A percentile compares a stretch with the other conserved stretches of the same genome.
Conservation (phyloP, 768 basidiomycete genomes). For the Astraeus odoratus region DNA sequence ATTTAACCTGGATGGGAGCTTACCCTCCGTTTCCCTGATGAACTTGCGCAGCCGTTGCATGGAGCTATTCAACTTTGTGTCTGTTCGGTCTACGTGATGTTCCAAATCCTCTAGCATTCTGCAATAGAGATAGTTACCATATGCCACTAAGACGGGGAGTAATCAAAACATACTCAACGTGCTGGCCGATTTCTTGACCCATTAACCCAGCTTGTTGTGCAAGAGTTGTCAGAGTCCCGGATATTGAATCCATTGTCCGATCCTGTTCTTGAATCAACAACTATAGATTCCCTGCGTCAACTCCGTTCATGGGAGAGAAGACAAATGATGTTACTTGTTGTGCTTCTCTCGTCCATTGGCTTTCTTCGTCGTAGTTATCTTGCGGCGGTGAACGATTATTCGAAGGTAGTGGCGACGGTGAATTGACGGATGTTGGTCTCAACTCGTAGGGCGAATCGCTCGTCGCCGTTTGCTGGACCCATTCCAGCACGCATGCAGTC, state of each 20-base stretch:
- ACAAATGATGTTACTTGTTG: constrained; percentile 57
- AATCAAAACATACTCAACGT: constrained; percentile 65
- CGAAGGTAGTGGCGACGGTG: constrained; percentile 10
- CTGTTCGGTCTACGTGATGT: constrained; percentile 61
- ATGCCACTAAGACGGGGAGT: not conserved
- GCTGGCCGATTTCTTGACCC: constrained; percentile 87
- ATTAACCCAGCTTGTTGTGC: constrained; percentile 91
- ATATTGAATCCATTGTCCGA: constrained; percentile 78
- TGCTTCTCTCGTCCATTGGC: constrained; percentile 79
- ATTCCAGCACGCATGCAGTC: not conserved
- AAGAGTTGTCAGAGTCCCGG: constrained; percentile 77
- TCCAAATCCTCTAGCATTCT: constrained; percentile 83
- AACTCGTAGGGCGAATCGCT: constrained; percentile 11
- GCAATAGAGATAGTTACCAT: constrained; percentile 1
- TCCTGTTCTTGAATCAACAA: constrained; percentile 88
- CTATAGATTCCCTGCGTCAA: constrained; percentile 31
- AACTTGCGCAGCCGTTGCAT: constrained; percentile 72
- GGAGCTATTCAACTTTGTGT: constrained; percentile 56
- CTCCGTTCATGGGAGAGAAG: not conserved
- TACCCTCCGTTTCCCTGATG: constrained; percentile 77
- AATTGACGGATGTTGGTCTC: constrained; percentile 12
- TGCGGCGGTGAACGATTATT: constrained; percentile 8
- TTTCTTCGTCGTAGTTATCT: constrained; percentile 55
- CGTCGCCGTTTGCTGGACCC: not conserved
- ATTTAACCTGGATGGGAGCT: constrained; percentile 7